A percentile compares a stretch with the other conserved stretches of the same genome.
phyloP scores from a whole-genome alignment of 768 basidiomycete species.

The Russula dissimulans region DNA sequence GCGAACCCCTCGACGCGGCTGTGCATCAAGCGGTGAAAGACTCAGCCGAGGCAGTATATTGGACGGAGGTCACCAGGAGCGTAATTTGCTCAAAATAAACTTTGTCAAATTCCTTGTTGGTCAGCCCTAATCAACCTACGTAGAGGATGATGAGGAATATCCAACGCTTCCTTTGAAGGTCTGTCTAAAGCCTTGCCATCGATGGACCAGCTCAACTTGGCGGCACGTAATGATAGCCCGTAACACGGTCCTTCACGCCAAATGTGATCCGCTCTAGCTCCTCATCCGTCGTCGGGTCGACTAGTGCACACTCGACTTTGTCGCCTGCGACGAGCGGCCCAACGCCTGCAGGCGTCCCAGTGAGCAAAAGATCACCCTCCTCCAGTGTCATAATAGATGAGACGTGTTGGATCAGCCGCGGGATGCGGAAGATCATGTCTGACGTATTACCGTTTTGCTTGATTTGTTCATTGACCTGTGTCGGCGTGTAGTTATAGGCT shows the following conservation, averaged over 20 bases:
- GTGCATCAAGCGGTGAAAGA: conserved; percentile 20
- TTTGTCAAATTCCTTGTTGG: conserved; percentile 38
- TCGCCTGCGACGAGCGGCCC: conserved; percentile 73
- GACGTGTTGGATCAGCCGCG: conserved; percentile 78
- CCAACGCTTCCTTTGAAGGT: background rate
- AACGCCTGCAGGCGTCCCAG: conserved; percentile 89
- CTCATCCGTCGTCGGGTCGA: conserved; percentile 41
- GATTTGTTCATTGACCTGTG: conserved; percentile 69
- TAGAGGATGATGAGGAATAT: background rate
- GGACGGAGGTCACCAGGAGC: conserved; percentile 4
- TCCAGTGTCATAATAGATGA: conserved; percentile 98
- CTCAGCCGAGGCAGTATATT: conserved; percentile 20
- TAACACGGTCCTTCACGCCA: conserved; percentile 51
- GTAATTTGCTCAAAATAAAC: background rate
- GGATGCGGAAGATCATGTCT: conserved; percentile 92
- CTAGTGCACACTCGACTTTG: conserved; percentile 62
- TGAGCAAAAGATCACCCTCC: conserved; percentile 89
- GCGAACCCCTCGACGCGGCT: conserved; percentile 14
- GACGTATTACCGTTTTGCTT: conserved; percentile 81
- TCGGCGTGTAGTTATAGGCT: background rate
- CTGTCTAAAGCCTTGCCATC: background rate
- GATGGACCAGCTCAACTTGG: background rate
- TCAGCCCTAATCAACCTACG: background rate
- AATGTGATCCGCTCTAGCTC: conserved; percentile 58
- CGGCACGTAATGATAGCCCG: conserved; percentile 52